Conservation (phyloP, 73 alveolate genomes). For the Blepharisma stoltei region DNA sequence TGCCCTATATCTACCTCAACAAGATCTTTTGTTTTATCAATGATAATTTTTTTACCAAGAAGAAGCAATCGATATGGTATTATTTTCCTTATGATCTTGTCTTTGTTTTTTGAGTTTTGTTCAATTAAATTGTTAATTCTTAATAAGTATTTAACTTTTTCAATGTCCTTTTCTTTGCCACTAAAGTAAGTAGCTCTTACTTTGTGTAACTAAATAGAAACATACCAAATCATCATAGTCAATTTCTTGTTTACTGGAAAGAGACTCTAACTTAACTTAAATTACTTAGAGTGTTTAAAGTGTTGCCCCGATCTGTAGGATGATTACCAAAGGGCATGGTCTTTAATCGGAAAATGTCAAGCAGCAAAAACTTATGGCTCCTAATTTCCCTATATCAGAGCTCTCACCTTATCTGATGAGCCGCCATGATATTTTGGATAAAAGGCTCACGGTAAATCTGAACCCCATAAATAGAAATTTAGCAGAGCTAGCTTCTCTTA, state of each 20-base stretch:
- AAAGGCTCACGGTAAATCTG: too few species aligned
- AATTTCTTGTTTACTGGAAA: neutral
- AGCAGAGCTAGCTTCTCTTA: too few species aligned
- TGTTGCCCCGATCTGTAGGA: too few species aligned
- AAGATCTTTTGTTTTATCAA: neutral
- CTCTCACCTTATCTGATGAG: too few species aligned
- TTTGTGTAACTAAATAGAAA: neutral
- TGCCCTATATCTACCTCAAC: slow-evolving; percentile 13
- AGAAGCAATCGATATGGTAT: neutral
- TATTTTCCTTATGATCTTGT: neutral
- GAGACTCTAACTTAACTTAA: too few species aligned
- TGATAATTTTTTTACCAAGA: neutral
- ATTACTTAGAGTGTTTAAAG: too few species aligned
- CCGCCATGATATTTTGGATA: too few species aligned
- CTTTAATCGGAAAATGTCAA: too few species aligned
- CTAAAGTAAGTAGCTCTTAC: neutral
- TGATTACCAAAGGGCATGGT: too few species aligned
- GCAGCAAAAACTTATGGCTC: too few species aligned
- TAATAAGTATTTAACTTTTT: neutral
- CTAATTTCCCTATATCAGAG: too few species aligned
- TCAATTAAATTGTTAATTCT: slow-evolving; percentile 7
- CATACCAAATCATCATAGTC: slow-evolving; percentile 13
- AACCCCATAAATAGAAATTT: too few species aligned
- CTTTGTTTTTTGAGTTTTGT: neutral
- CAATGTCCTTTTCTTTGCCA: neutral